These are phyloP conservation scores for Microcos paniculata DNA, from an alignment of 345 rosid species.

Conservation along the genomic window DNA sequence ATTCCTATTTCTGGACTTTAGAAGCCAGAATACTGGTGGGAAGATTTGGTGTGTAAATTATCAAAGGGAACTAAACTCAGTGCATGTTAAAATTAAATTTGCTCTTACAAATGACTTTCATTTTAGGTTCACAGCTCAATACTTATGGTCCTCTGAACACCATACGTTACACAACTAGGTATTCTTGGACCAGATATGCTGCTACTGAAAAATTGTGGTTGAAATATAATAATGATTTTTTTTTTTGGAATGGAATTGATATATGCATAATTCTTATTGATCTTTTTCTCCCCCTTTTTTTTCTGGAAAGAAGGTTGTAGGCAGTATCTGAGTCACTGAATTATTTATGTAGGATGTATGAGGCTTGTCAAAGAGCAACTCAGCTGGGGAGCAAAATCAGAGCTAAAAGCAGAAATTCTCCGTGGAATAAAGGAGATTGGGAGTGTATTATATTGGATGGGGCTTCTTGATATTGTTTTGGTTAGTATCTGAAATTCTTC, in stretches of 20 bases:
- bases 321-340: background rate
- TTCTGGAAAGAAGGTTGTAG: background rate
- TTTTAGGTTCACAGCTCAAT: background rate
- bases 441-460: slow-evolving; percentile 88
- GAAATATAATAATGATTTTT: background rate
- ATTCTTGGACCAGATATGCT: background rate
- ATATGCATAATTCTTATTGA: background rate
- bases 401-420: slow-evolving; percentile 88
- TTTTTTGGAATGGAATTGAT: background rate
- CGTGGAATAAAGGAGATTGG: slow-evolving; percentile 95
- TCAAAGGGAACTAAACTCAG: background rate
- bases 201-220: background rate
- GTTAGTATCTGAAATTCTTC: slow-evolving; percentile 50
- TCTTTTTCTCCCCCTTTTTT: background rate
- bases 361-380: slow-evolving; percentile 90
- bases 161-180: background rate
- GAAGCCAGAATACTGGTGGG: slow-evolving; percentile 6
- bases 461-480: slow-evolving; percentile 91
- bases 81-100: background rate
- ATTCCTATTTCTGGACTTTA: background rate
- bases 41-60: slow-evolving; percentile 8
- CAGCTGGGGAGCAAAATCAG: slow-evolving; percentile 84
- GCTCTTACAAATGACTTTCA: background rate
- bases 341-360: slow-evolving; percentile 70
- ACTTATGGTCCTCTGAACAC: background rate